phyloP scores from a whole-genome alignment of 2,329 filamentous ascomycete species.

The Penicillium rolfsii region DNA sequence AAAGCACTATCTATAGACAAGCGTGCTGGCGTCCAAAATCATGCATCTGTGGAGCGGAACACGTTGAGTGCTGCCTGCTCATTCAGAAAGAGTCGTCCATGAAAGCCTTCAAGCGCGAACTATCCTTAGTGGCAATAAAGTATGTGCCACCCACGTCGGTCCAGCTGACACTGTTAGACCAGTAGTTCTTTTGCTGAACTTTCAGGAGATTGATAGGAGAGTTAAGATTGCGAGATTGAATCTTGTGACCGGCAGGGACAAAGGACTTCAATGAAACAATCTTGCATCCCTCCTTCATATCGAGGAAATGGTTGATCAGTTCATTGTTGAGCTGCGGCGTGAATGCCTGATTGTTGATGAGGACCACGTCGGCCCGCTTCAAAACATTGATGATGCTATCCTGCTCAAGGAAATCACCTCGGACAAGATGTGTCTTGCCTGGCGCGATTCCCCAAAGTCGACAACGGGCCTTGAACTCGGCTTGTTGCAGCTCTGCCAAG shows the following conservation, averaged over 20 bases:
- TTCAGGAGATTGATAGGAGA: slow-evolving; percentile 80
- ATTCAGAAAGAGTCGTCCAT: slow-evolving; percentile 41
- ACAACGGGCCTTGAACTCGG: slow-evolving; percentile 83
- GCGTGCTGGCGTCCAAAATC: slow-evolving; percentile 7
- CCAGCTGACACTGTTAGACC: slow-evolving; percentile 80
- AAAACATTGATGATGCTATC: slow-evolving; percentile 71
- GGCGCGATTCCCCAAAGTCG: slow-evolving; percentile 84
- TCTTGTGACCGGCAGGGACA: slow-evolving; percentile 76
- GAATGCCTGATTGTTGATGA: slow-evolving; percentile 98
- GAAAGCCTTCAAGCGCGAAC: slow-evolving; percentile 56
- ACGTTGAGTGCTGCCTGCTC: slow-evolving; percentile 11
- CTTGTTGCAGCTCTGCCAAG: slow-evolving; percentile 76
- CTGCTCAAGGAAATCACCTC: slow-evolving; percentile 81
- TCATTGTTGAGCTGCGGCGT: slow-evolving; percentile 82
- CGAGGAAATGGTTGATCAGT: slow-evolving; percentile 85
- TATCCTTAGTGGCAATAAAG: slow-evolving; percentile 82
- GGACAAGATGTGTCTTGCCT: slow-evolving; percentile 76
- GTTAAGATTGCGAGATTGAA: slow-evolving; percentile 73
- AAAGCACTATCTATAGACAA: slow-evolving; percentile 12
- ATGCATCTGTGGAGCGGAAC: neutral
- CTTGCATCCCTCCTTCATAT: slow-evolving; percentile 86
- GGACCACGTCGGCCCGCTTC: slow-evolving; percentile 85
- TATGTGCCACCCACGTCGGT: slow-evolving; percentile 81
- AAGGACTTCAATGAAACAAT: slow-evolving; percentile 93
- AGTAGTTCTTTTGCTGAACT: slow-evolving; percentile 73